These are phyloP conservation scores for Rhodotorula glutinis DNA, from an alignment of 1,284 basidiomycete genomes.

Conservation along the genomic window DNA sequence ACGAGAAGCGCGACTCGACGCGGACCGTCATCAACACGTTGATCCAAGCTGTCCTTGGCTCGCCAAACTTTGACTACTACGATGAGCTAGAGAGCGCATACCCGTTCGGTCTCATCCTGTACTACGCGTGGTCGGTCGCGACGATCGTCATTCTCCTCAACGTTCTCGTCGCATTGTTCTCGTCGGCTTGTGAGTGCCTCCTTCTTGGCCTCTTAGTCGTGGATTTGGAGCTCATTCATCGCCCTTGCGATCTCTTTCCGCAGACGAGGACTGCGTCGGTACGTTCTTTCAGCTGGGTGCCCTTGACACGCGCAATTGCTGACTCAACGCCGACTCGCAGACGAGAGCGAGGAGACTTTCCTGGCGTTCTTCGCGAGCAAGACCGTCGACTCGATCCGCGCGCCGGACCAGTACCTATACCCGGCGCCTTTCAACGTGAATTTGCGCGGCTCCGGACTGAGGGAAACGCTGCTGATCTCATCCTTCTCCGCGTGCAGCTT, in stretches of 20 bases:
- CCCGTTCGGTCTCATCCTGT: constrained; percentile 63
- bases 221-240: no score
- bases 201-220: not conserved
- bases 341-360: constrained; percentile 68
- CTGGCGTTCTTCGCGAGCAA: constrained; percentile 61
- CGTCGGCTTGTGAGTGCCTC: not conserved
- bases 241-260: constrained; percentile 12
- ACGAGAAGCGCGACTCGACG: constrained; percentile 38
- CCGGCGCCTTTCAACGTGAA: constrained; percentile 55
- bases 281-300: constrained; percentile 15
- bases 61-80: constrained; percentile 69
- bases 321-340: constrained; percentile 43
- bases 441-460: no score
- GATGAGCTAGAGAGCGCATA: constrained; percentile 49
- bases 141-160: constrained; percentile 87
- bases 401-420: constrained; percentile 58
- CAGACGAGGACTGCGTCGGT: constrained; percentile 38
- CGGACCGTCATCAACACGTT: constrained; percentile 40
- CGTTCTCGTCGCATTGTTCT: constrained; percentile 83
- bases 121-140: constrained; percentile 72
- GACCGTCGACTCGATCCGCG: constrained; percentile 55
- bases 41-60: constrained; percentile 45
- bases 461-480: no score
- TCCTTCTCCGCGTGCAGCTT: not conserved
- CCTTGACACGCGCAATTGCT: not conserved